phyloP scores from a whole-genome alignment of 192 early-diverging fungal genomes.

The Podila clonocystis region DNA sequence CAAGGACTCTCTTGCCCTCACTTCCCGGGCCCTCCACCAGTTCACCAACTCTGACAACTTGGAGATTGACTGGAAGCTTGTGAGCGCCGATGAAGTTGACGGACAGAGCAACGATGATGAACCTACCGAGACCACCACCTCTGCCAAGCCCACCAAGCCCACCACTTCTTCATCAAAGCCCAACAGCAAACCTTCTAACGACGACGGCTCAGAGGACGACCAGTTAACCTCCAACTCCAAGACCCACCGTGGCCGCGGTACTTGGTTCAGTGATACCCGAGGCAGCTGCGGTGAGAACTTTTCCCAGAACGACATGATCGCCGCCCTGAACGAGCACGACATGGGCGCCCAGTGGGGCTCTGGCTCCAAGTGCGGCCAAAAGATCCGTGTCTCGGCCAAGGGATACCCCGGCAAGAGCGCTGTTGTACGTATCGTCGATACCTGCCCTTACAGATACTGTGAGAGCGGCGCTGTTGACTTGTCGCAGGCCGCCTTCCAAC shows the following conservation, averaged over 20 bases:
- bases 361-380: constrained; percentile 17
- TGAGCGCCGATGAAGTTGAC: neutral
- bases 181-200: too few relatives aligned
- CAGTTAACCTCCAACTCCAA: neutral
- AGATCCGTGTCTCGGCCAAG: constrained; percentile 15
- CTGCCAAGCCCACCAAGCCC: neutral
- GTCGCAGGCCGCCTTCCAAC: constrained; percentile 8
- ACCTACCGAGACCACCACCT: neutral
- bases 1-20: constrained; percentile 1
- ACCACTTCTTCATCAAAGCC: too few relatives aligned
- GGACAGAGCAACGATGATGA: neutral
- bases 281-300: constrained; percentile 9
- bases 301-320: constrained; percentile 17
- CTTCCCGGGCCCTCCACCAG: neutral
- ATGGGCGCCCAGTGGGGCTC: constrained; percentile 4
- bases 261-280: constrained; percentile 22
- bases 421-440: constrained; percentile 23
- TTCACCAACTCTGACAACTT: constrained; percentile 11
- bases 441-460: constrained; percentile 18
- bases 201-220: neutral
- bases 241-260: constrained; percentile 16
- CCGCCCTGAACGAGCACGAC: constrained; percentile 13
- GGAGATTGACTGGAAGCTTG: constrained; percentile 2
- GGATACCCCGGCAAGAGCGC: constrained; percentile 5
- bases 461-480: constrained; percentile 9